Base-by-base conservation (phyloP, 2,329 filamentous ascomycete species). In the Cercospora sp. region DNA sequence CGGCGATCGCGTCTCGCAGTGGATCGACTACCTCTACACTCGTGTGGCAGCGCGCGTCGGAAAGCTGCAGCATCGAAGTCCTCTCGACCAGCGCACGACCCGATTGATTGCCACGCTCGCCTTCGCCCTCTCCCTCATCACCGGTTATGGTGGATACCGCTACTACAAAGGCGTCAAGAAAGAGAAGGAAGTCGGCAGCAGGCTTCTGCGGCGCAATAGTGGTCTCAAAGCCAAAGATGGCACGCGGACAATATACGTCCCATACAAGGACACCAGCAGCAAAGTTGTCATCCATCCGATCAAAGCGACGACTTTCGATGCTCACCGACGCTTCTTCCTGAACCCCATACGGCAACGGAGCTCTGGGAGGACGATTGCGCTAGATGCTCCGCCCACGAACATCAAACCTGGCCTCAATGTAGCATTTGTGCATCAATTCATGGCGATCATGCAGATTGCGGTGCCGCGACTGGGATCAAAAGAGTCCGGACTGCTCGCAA, bases 371-470 rank as follows among this genome's bases (percentile, higher is more conserved):
- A 67, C 71, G 39, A 70, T 72, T 33, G 70, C 70, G 10, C 53
- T 73, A n/a, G 75, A 72, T 36, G 92, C 96, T 5, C 95, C 95
- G 16, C 92, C 94, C 2, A 87, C 92, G 9, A 92, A 96, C 78
- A 94, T 94, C 3, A 98, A 97, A 79, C 93, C 95, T 0, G 95
- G 95, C 0, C 83, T 99, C 45, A 99, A 99, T 77, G 85, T 99
- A 67, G 95, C 95, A 10, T 99, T 99, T 76, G 80, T 99, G 63
- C 95, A 99, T 79, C 95, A 99, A 80, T 98, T 99, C 75, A 85
- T 98, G 62, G 97, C 94, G 76, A 82, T 99, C 64, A 88, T 98
- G 82, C 97, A 93, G 81, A 98, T 99, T 77, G 96, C 98, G 93
- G 91, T 99, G 70, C 95, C 95, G 5, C 85, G 94, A 70, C 97